phyloP scores from a whole-genome alignment of 345 rosid genomes.

The Eutrema heterophyllum region DNA sequence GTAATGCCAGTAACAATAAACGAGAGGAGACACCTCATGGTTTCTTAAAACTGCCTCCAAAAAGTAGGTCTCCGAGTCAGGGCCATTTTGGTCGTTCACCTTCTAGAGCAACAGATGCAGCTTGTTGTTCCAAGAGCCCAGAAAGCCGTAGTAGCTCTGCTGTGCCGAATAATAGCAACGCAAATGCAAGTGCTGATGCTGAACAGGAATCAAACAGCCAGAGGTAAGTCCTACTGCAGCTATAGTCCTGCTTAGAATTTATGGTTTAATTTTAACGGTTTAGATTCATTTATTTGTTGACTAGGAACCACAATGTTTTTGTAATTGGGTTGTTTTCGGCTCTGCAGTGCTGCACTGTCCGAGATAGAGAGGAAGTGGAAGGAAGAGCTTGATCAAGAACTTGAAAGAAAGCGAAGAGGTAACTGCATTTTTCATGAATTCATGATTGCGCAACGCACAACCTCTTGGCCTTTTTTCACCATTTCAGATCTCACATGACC shows the following conservation, averaged over 20 bases:
- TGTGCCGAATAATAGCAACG: neutral
- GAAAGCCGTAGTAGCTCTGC: slow-evolving; percentile 38
- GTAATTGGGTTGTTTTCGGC: slow-evolving; percentile 14
- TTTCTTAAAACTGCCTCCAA: slow-evolving; percentile 81
- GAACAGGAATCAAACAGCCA: slow-evolving; percentile 52
- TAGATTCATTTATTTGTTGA: neutral
- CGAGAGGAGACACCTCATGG: slow-evolving; percentile 50
- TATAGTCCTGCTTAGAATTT: neutral
- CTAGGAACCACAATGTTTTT: neutral
- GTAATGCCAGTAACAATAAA: slow-evolving; percentile 9
- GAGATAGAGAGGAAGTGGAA: slow-evolving; percentile 83
- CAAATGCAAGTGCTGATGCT: slow-evolving; percentile 14
- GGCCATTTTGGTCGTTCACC: slow-evolving; percentile 50
- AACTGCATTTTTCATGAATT: neutral
- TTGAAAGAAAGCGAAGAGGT: slow-evolving; percentile 84
- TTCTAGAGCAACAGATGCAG: slow-evolving; percentile 43
- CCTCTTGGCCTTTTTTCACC: too few species aligned
- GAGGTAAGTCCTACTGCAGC: slow-evolving; percentile 36
- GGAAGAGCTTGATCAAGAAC: slow-evolving; percentile 93
- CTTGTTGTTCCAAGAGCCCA: slow-evolving; percentile 50
- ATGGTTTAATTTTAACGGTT: neutral
- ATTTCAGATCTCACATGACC: neutral
- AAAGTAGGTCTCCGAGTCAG: slow-evolving; percentile 65
- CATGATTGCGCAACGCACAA: too few species aligned
- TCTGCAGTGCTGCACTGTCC: slow-evolving; percentile 41